Conservation (phyloP, 176 grass and related monocot species). For the Oryza coarctata region DNA sequence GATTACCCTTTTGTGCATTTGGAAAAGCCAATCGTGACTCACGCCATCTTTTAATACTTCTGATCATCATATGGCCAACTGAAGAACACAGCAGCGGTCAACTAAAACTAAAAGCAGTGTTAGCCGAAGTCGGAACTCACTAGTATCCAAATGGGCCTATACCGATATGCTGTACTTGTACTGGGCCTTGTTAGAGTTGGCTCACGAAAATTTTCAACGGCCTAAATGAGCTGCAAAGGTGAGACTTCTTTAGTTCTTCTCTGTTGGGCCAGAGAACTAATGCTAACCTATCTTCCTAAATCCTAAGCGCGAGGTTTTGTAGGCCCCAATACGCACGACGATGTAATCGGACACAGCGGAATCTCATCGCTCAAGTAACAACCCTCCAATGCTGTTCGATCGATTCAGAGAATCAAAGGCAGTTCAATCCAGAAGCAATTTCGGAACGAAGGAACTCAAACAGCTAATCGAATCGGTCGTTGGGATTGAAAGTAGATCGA, state of each 20-base stretch:
- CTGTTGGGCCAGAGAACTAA: no score
- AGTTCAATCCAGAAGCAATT: neutral
- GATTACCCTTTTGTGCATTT: neutral
- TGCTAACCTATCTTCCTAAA: no score
- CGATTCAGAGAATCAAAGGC: neutral
- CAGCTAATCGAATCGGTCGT: no score
- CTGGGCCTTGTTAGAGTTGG: no score
- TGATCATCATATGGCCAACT: neutral
- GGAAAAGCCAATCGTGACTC: neutral
- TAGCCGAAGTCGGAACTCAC: no score
- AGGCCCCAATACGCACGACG: neutral
- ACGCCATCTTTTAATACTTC: neutral
- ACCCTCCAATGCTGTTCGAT: neutral
- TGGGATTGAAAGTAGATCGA: slow-evolving; percentile 19
- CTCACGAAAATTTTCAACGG: no score
- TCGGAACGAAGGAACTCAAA: slow-evolving; percentile 7
- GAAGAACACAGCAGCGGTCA: no score
- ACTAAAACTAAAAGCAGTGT: no score
- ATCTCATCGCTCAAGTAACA: neutral
- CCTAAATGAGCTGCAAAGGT: no score
- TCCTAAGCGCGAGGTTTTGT: neutral
- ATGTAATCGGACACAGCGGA: neutral
- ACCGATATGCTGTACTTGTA: no score
- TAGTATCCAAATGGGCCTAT: no score
- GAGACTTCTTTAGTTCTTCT: no score